Percentiles rank a stretch among this genome's conserved stretches.
These are phyloP conservation scores for Apiospora kogelbergensis DNA, from an alignment of 2,329 filamentous ascomycete species.

Conservation along the genomic window DNA sequence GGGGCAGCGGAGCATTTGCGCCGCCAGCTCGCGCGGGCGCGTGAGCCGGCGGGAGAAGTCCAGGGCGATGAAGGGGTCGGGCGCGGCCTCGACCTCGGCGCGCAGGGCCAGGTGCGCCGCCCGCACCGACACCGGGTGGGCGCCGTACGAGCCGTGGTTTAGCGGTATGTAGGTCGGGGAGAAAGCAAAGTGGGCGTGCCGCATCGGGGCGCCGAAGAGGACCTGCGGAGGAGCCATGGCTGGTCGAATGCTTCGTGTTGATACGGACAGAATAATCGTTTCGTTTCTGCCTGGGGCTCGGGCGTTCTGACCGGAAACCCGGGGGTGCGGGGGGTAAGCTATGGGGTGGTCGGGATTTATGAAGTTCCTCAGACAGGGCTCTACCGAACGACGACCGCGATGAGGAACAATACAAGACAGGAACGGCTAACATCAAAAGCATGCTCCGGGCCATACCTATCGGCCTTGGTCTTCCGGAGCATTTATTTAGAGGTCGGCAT, in stretches of 20 bases:
- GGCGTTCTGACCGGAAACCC: background rate
- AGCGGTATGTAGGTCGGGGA: constrained; percentile 27
- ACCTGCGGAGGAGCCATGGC: constrained; percentile 13
- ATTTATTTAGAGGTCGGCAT: background rate
- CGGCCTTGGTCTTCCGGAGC: background rate
- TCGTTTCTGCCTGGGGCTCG: background rate
- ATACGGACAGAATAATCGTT: background rate
- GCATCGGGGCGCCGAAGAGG: constrained; percentile 30
- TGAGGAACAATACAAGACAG: background rate
- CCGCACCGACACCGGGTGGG: constrained; percentile 23
- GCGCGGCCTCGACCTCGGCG: constrained; percentile 25
- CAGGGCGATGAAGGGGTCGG: constrained; percentile 30
- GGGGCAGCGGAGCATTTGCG: constrained; percentile 19
- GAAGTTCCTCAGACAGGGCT: background rate
- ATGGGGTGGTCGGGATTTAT: background rate
- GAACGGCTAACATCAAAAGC: background rate
- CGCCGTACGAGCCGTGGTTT: constrained; percentile 32
- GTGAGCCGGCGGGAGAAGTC: constrained; percentile 22
- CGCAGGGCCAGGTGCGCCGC: constrained; percentile 21
- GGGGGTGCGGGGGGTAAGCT: background rate
- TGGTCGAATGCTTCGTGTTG: background rate
- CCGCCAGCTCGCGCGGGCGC: constrained; percentile 19
- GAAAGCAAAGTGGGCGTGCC: constrained; percentile 30
- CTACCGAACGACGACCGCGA: background rate
- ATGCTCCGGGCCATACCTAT: background rate